Percentiles rank a stretch among this genome's conserved stretches.
Conservation (phyloP, 2,329 filamentous ascomycete genomes). For the Paecilomyces sp. region DNA sequence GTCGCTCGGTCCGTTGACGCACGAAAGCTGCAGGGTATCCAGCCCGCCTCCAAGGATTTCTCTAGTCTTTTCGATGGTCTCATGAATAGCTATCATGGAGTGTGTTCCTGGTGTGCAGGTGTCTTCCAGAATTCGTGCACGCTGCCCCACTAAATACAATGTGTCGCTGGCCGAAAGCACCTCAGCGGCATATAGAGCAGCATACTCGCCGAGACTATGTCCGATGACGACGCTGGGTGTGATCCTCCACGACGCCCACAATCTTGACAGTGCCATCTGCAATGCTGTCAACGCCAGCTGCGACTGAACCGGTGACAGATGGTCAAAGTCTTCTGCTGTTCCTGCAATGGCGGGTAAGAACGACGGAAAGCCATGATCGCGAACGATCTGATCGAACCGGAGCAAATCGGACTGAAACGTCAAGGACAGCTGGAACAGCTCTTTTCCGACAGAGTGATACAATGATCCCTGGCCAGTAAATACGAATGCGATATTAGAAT, state of each 20-base stretch:
- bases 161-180: slow-evolving; percentile 16
- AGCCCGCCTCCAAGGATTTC: no score
- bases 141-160: slow-evolving; percentile 19
- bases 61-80: no score
- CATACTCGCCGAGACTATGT: slow-evolving; percentile 25
- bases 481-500: slow-evolving; percentile 21
- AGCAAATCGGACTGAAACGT: slow-evolving; percentile 23
- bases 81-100: no score
- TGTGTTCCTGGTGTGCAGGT: slow-evolving; percentile 12
- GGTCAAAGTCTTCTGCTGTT: no score
- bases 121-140: slow-evolving; percentile 14
- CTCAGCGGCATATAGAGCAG: slow-evolving; percentile 18
- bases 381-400: slow-evolving; percentile 19
- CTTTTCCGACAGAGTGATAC: slow-evolving; percentile 14
- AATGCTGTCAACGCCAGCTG: neutral
- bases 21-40: no score
- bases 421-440: slow-evolving; percentile 16
- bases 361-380: slow-evolving; percentile 21
- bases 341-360: slow-evolving; percentile 28
- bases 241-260: slow-evolving; percentile 14
- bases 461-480: slow-evolving; percentile 26
- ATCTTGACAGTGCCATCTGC: neutral
- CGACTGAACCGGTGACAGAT: no score
- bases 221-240: slow-evolving; percentile 17
- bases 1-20: slow-evolving; percentile 34